Base-by-base conservation (phyloP, 1,139 yeast species). In the Scheffersomyces insectosa region DNA sequence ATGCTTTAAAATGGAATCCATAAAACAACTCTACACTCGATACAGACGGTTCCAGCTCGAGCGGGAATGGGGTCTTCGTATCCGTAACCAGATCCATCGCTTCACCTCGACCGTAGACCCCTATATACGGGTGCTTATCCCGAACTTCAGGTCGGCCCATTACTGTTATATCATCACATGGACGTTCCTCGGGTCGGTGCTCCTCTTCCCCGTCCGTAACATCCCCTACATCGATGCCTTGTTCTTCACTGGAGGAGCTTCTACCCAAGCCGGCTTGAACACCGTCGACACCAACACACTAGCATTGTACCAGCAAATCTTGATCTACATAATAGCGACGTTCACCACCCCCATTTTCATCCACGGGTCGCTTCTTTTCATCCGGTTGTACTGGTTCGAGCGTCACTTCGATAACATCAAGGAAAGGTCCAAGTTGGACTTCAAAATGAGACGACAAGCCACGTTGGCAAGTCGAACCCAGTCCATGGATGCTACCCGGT, bases 221-320 rank as follows among this genome's bases (percentile, higher is more conserved):
- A 69, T 82, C 32, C 48, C 61, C 4, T 95, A 91, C 59, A 83
- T 88, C 36, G 98, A 95, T 67, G 81, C 87, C 1, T 66, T 95
- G 34, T 89, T 90, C 63, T 70, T 88, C 44, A 77, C 90, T 0
- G 68, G 83, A 5, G 93, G 96, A 4, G 82, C 93, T 0, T 69
- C 85, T 3, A 89, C 99, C 1, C 97, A 91, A 59, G 96, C 97
- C 1, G 99, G 99, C 0, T 69, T 95, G 45, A 89, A 89, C 57
- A 84, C 97, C 0, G 72, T 87, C 15, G 80, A 89, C 57, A 54
- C 85, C 33, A 88, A 88, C 57, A 62, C 68, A 0, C 54, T 88
- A 46, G 65, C 72, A 1, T 63, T 88, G 38, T 91, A 85, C 66
- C 98, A 93, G 63, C 97, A 91, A 60, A 77, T 90, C 15, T 66